Percentiles rank a stretch among this genome's conserved stretches.
These are phyloP conservation scores for Daldinia caldariorum DNA, from an alignment of 495 filamentous ascomycete species.

Conservation along the genomic window DNA sequence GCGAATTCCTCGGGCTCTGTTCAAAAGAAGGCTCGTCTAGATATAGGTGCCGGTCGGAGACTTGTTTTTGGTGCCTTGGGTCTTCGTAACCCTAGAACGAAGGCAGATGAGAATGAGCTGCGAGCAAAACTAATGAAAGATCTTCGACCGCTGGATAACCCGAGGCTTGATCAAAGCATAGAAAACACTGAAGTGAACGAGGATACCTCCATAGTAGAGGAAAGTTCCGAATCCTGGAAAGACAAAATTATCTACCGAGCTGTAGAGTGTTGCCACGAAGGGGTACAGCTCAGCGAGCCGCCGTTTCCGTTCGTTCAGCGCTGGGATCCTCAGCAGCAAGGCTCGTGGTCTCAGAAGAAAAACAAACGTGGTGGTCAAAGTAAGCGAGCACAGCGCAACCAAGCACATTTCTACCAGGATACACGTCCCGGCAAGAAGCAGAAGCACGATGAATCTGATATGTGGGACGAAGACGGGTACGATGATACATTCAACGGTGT, in stretches of 20 bases:
- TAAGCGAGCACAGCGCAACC: constrained; percentile 54
- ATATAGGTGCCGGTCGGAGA: constrained; percentile 71
- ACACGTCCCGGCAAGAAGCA: constrained; percentile 62
- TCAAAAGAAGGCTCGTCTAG: constrained; percentile 62
- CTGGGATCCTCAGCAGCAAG: constrained; percentile 81
- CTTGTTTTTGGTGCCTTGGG: constrained; percentile 80
- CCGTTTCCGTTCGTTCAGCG: constrained; percentile 91
- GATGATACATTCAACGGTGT: constrained; percentile 41
- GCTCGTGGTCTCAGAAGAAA: constrained; percentile 45
- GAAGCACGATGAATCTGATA: constrained; percentile 55
- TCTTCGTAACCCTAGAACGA: constrained; percentile 70
- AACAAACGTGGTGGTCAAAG: constrained; percentile 51
- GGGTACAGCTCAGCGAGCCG: constrained; percentile 77
- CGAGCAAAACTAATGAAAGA: constrained; percentile 65
- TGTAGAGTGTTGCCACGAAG: constrained; percentile 82
- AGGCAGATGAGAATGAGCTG: constrained; percentile 71
- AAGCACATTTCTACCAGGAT: constrained; percentile 54
- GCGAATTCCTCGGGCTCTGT: constrained; percentile 40
- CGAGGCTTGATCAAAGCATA: constrained; percentile 21
- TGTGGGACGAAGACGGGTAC: constrained; percentile 46
- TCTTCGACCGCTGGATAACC: constrained; percentile 45
- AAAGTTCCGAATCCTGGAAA: constrained; percentile 69
- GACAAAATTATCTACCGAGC: constrained; percentile 75
- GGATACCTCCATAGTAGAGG: constrained; percentile 20
- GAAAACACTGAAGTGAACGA: constrained; percentile 1